Evolutionary conservation across 352 stramenopile species (phyloP), one percentile per base, ranked within the genome.

Genomic region (Globisporangium megalacanthum): DNA sequence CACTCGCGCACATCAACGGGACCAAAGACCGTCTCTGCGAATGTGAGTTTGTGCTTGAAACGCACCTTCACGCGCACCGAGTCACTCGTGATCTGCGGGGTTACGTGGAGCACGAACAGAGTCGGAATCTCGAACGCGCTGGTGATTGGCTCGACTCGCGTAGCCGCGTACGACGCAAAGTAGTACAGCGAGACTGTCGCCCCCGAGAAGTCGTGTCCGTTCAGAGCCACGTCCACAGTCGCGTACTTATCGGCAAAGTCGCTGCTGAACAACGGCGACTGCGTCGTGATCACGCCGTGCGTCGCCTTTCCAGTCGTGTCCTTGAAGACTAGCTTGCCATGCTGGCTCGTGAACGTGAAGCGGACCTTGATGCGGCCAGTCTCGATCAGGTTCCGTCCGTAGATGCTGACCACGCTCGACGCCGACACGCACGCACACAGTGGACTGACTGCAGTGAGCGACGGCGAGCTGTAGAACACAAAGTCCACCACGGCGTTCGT

Each of bases 291-390:
- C 11, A 87, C 59, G 2, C 80, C 80, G n/a, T 82, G 64, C 3
- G 53, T 46, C 9, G 73, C 73, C 52, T 60, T 82, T 2, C 68
- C 80, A 4, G 60, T 49, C 5, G 66, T 66, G 48, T 62, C 66
- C 57, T 62, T 64, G 64, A 58, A 71, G 46, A 72, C 52, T 6
- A 66, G 55, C 45, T 77, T 77, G 14, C 71, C 64, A 3, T 74
- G 62, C 4, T 57, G 49, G n/a, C 42, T 74, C 17, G 54, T 49
- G 51, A 83, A 79, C 5, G 64, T 64, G 33, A 87, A 78, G 6
- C 79, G 77, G 0, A 91, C 73, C 62, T 88, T 88, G 52, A 93
- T 88, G 3, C 68, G 71, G 0, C 83, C 77, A 5, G 83, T 93
- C 54, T 93, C 83, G 47, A 93, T 88, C 15, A 93, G 54, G 37